These are phyloP conservation scores for Ophiocordyceps camponoti-floridani DNA, from an alignment of 2,329 filamentous ascomycete species.

Conservation along the genomic window DNA sequence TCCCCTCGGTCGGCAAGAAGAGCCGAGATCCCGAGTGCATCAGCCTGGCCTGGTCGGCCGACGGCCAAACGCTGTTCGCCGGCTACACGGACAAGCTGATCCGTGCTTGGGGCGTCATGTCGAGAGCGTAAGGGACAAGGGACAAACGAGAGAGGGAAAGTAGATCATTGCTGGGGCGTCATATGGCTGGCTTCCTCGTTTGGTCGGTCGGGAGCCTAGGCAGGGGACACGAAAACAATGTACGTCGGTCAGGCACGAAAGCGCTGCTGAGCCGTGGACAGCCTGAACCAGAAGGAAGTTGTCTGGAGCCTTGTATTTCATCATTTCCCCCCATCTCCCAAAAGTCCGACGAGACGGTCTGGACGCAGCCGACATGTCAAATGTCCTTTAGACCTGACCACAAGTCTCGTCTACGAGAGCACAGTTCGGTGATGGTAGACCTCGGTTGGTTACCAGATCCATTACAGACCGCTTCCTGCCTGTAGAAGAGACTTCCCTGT, in stretches of 20 bases:
- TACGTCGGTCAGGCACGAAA: slow-evolving; percentile 8
- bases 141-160: slow-evolving; percentile 2
- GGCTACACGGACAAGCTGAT: slow-evolving; percentile 99
- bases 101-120: slow-evolving; percentile 95
- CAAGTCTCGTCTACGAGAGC: too few relatives aligned
- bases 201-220: slow-evolving; percentile 21
- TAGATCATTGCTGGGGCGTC: slow-evolving; percentile 27
- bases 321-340: not conserved
- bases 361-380: too few relatives aligned
- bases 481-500: not conserved
- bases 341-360: too few relatives aligned
- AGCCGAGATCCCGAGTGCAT: slow-evolving; percentile 97
- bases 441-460: not conserved
- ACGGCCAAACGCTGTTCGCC: slow-evolving; percentile 97
- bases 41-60: slow-evolving; percentile 90
- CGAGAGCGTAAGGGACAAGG: slow-evolving; percentile 47
- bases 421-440: not conserved
- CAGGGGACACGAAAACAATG: slow-evolving; percentile 8
- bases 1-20: slow-evolving; percentile 96
- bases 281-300: not conserved
- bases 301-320: not conserved
- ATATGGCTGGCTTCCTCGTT: slow-evolving; percentile 27
- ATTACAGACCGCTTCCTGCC: not conserved
- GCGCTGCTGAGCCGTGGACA: not conserved
- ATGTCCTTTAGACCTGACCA: too few relatives aligned